Percentiles rank a stretch among this genome's conserved stretches.
Evolutionary conservation across 2,329 filamentous ascomycete species (phyloP).

Genomic region (Ambrosiella cleistominuta): DNA sequence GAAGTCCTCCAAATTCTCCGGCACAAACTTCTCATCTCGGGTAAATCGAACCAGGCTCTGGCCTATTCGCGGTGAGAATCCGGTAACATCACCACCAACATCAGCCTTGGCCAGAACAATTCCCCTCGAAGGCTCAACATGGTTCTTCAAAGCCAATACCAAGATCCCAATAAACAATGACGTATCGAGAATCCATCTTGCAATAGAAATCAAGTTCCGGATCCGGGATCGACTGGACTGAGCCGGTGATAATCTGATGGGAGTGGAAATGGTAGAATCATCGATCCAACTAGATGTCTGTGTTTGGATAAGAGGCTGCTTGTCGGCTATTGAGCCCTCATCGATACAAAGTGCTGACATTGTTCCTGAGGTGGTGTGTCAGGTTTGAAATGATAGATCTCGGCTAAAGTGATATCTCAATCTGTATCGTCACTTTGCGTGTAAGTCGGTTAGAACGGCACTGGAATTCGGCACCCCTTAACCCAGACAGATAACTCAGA

Average conservation of each 20-base stretch:
- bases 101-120: background rate
- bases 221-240: background rate
- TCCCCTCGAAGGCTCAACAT: background rate
- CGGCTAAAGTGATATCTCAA: background rate
- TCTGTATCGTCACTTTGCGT: background rate
- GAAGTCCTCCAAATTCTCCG: conserved; percentile 24
- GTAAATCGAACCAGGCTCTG: conserved; percentile 24
- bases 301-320: background rate
- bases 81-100: conserved; percentile 22
- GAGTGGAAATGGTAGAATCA: background rate
- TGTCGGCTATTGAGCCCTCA: background rate
- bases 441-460: background rate
- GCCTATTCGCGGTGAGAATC: conserved; percentile 23
- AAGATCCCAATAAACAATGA: conserved; percentile 3
- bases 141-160: background rate
- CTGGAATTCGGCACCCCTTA: background rate
- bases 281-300: background rate
- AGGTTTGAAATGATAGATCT: background rate
- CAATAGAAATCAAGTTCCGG: background rate
- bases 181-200: conserved; percentile 1
- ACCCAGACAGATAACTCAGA: background rate
- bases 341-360: background rate
- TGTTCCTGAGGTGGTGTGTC: background rate
- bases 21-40: conserved; percentile 22
- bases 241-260: background rate